Conservation (phyloP, 805 yeast genomes). For the Saturnispora silvae region DNA sequence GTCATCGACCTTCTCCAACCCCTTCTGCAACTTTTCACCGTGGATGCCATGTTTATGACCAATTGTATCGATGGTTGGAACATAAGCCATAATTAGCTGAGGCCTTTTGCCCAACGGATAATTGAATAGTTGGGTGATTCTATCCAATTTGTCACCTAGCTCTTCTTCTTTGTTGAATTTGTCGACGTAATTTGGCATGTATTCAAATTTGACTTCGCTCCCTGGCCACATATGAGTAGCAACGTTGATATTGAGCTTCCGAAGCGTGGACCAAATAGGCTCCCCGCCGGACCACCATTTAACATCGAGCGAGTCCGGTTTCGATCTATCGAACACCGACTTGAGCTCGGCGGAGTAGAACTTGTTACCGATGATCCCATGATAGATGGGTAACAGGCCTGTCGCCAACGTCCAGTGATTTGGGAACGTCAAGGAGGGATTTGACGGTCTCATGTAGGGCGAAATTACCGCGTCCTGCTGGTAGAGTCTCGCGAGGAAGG, state of each 20-base stretch:
- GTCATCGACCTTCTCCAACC: slow-evolving; percentile 53
- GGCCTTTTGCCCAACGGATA: slow-evolving; percentile 46
- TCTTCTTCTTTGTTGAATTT: slow-evolving; percentile 55
- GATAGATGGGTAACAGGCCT: slow-evolving; percentile 72
- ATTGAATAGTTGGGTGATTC: slow-evolving; percentile 63
- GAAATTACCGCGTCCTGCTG: slow-evolving; percentile 44
- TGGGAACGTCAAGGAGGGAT: slow-evolving; percentile 84
- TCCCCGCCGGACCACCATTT: slow-evolving; percentile 85
- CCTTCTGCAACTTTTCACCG: slow-evolving; percentile 46
- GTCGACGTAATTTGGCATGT: slow-evolving; percentile 46
- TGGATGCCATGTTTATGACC: slow-evolving; percentile 67
- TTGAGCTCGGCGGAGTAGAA: slow-evolving; percentile 53
- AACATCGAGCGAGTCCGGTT: slow-evolving; percentile 39
- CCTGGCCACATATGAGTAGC: slow-evolving; percentile 99
- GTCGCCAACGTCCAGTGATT: slow-evolving; percentile 90
- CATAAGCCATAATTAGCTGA: slow-evolving; percentile 64
- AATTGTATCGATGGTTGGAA: slow-evolving; percentile 70
- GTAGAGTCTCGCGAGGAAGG: slow-evolving; percentile 52
- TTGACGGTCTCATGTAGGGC: slow-evolving; percentile 79
- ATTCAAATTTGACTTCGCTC: slow-evolving; percentile 65
- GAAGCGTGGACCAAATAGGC: slow-evolving; percentile 78
- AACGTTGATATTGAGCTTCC: slow-evolving; percentile 43
- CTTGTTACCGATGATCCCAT: slow-evolving; percentile 80
- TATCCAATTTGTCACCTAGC: slow-evolving; percentile 43
- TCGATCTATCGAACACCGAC: slow-evolving; percentile 53